These are phyloP conservation scores for Fraxinus pennsylvanica DNA, from an alignment of 257 asterid genomes.

Conservation along the genomic window DNA sequence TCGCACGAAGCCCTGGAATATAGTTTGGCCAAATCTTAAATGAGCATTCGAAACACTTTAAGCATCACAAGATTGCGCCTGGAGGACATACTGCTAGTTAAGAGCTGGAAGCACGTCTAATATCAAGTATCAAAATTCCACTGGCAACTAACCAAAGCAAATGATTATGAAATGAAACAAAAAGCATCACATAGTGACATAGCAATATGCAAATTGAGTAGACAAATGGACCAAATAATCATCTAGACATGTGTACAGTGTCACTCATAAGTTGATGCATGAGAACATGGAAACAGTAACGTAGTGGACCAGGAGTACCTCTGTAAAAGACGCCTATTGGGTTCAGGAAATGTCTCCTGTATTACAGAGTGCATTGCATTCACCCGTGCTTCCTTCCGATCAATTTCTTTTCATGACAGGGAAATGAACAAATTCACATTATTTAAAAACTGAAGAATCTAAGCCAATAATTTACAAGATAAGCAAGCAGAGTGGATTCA, in stretches of 20 bases:
- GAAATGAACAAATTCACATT: constrained; percentile 30
- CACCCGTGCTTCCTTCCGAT: constrained; percentile 74
- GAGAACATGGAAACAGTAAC: constrained; percentile 18
- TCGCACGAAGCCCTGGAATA: not conserved
- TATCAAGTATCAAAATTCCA: not conserved
- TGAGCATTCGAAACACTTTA: constrained; percentile 7
- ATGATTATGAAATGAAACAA: not conserved
- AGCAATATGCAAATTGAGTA: constrained; percentile 13
- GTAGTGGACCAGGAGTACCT: constrained; percentile 50
- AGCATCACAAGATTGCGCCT: constrained; percentile 3
- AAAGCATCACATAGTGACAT: constrained; percentile 5
- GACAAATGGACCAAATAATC: constrained; percentile 14
- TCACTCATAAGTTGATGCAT: not conserved
- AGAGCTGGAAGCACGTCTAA: not conserved
- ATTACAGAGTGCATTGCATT: constrained; percentile 79
- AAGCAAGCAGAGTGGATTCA: constrained; percentile 20
- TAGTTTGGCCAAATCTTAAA: constrained; percentile 7
- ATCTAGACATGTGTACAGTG: not conserved
- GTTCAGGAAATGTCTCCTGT: constrained; percentile 90
- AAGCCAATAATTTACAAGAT: constrained; percentile 1
- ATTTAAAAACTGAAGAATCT: constrained; percentile 11
- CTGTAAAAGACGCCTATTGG: constrained; percentile 86
- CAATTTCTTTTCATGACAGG: constrained; percentile 55
- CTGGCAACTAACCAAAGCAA: constrained; percentile 19
- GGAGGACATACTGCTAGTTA: not conserved